Evolutionary conservation across 108 stramenopile species (phyloP).

Genomic region (Aurantiochytrium sp.): DNA sequence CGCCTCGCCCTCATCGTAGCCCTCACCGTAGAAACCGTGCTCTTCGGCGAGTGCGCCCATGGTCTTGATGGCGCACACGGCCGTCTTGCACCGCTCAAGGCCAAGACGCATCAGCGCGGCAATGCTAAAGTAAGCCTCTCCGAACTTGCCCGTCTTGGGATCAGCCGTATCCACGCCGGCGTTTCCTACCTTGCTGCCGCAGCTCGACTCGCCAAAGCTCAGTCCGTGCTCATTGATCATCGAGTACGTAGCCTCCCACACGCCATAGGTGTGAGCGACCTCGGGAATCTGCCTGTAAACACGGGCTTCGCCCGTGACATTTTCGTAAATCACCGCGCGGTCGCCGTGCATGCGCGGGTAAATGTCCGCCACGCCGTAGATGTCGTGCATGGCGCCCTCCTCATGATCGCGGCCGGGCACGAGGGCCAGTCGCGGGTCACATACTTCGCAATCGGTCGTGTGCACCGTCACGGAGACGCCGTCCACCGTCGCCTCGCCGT

Average conservation of each 20-base stretch:
- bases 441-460: constrained; percentile 48
- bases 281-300: constrained; percentile 60
- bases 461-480: constrained; percentile 15
- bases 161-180: constrained; percentile 29
- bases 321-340: constrained; percentile 44
- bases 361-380: constrained; percentile 54
- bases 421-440: constrained; percentile 60
- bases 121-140: constrained; percentile 66
- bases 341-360: constrained; percentile 72
- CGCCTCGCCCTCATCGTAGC: constrained; percentile 57
- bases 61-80: constrained; percentile 59
- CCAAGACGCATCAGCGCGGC: constrained; percentile 63
- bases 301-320: constrained; percentile 27
- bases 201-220: constrained; percentile 71
- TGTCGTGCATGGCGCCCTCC: constrained; percentile 43
- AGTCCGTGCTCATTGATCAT: constrained; percentile 69
- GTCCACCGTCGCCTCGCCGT: constrained; percentile 33
- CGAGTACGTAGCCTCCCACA: constrained; percentile 68
- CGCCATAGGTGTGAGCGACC: constrained; percentile 62
- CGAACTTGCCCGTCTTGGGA: constrained; percentile 34
- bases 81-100: constrained; percentile 62
- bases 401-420: constrained; percentile 57
- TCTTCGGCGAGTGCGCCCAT: constrained; percentile 69
- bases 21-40: constrained; percentile 73
- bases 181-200: constrained; percentile 44